A percentile compares a stretch with the other conserved stretches of the same genome.
phyloP scores from a whole-genome alignment of 1,284 basidiomycete species.

The Retiboletus flavoniger region DNA sequence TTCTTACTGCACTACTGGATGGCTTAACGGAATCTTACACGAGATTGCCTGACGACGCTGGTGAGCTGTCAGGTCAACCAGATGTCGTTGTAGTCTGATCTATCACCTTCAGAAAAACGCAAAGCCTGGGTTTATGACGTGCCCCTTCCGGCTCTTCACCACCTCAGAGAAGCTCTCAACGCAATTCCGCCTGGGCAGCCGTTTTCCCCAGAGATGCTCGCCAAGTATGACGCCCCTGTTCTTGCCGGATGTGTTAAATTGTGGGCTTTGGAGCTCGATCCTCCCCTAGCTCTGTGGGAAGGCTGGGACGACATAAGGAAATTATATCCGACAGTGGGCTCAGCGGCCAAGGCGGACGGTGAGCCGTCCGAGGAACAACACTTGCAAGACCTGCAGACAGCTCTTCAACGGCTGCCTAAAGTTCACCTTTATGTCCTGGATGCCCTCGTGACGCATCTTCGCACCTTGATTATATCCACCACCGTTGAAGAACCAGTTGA shows the following conservation, averaged over 20 bases:
- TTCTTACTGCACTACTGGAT: slow-evolving; percentile 67
- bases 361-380: slow-evolving; percentile 55
- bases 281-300: slow-evolving; percentile 80
- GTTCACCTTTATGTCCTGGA: slow-evolving; percentile 85
- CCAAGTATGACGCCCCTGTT: slow-evolving; percentile 81
- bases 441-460: slow-evolving; percentile 76
- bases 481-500: slow-evolving; percentile 68
- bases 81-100: slow-evolving; percentile 4
- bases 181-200: slow-evolving; percentile 63
- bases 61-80: slow-evolving; percentile 40
- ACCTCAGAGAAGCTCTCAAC: slow-evolving; percentile 81
- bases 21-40: slow-evolving; percentile 67
- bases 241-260: slow-evolving; percentile 83
- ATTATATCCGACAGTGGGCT: slow-evolving; percentile 76
- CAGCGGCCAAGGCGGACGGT: slow-evolving; percentile 49
- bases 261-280: slow-evolving; percentile 84
- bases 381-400: slow-evolving; percentile 65
- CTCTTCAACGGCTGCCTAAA: slow-evolving; percentile 73
- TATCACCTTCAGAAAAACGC: slow-evolving; percentile 62
- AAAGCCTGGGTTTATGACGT: slow-evolving; percentile 94
- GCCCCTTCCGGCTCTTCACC: slow-evolving; percentile 77
- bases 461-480: slow-evolving; percentile 72
- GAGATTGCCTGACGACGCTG: slow-evolving; percentile 59
- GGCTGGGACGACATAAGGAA: slow-evolving; percentile 88
- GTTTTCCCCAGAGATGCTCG: slow-evolving; percentile 64